A percentile compares a stretch with the other conserved stretches of the same genome.
Conservation (phyloP, 1,284 basidiomycete species). For the Irpex sp. region DNA sequence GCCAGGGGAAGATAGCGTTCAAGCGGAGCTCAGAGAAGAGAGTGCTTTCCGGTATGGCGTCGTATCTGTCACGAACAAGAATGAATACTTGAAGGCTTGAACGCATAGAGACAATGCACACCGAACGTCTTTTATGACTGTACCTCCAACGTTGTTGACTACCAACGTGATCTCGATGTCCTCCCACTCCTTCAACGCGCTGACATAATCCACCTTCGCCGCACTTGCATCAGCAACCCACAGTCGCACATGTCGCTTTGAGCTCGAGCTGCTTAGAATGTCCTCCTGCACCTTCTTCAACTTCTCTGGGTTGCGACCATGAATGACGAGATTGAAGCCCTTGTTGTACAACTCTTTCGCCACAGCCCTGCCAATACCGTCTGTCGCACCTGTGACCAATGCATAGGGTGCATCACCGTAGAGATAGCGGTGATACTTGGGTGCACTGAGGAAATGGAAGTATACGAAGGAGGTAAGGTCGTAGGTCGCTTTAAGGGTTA, state of each 20-base stretch:
- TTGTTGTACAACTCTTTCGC: conserved; percentile 24
- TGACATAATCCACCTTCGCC: conserved; percentile 19
- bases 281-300: conserved; percentile 20
- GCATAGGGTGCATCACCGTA: conserved; percentile 23
- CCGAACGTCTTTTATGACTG: background rate
- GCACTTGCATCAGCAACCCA: conserved; percentile 23
- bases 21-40: conserved; percentile 6
- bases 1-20: conserved; percentile 4
- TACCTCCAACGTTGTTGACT: conserved; percentile 25
- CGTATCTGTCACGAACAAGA: background rate
- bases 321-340: conserved; percentile 28
- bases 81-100: no score
- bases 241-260: conserved; percentile 18
- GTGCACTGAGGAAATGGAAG: conserved; percentile 15
- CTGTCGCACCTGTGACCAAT: conserved; percentile 25
- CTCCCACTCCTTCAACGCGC: conserved; percentile 17
- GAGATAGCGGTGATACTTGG: conserved; percentile 17
- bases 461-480: background rate
- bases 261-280: conserved; percentile 11
- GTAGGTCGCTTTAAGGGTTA: background rate
- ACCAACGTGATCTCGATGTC: conserved; percentile 25
- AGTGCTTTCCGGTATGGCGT: conserved; percentile 1
- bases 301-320: conserved; percentile 26
- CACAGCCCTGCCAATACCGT: conserved; percentile 26
- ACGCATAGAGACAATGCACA: background rate